Percentiles rank a stretch among this genome's conserved stretches.
Evolutionary conservation across 192 early-diverging fungal genomes (phyloP).

Genomic region (Coemansia sp.): DNA sequence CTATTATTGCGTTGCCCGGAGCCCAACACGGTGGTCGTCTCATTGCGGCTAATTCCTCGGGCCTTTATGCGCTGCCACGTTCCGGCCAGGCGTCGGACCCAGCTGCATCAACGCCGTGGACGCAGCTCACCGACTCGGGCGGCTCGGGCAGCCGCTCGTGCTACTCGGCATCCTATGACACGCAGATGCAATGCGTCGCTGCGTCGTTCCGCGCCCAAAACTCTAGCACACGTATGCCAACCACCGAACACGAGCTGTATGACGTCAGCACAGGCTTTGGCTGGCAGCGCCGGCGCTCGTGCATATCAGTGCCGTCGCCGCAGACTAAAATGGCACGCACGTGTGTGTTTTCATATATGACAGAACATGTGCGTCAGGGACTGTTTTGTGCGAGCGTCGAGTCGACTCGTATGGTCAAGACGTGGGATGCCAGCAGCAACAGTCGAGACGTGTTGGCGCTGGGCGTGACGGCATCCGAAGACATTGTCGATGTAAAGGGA

Average conservation of each 20-base stretch:
- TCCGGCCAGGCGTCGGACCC: background rate
- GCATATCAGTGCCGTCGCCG: constrained; percentile 16
- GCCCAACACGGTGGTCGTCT: constrained; percentile 1
- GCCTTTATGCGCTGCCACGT: constrained; percentile 22
- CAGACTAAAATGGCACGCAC: constrained; percentile 34
- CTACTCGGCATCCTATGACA: constrained; percentile 27
- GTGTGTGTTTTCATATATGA: constrained; percentile 27
- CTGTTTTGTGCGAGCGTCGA: constrained; percentile 45
- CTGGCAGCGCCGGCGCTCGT: constrained; percentile 11
- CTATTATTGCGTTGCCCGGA: constrained; percentile 16
- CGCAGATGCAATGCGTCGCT: constrained; percentile 9
- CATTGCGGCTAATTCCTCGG: constrained; percentile 33
- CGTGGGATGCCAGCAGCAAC: constrained; percentile 18
- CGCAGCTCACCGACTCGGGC: constrained; percentile 11
- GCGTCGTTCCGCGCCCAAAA: constrained; percentile 29
- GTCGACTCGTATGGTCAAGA: constrained; percentile 13
- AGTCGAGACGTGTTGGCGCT: constrained; percentile 12
- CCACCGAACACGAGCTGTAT: constrained; percentile 34
- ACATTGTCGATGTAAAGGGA: constrained; percentile 35
- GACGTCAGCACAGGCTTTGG: background rate
- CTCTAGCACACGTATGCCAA: background rate
- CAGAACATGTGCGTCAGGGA: background rate
- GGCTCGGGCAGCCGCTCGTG: constrained; percentile 18
- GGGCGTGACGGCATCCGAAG: constrained; percentile 6
- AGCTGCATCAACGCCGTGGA: constrained; percentile 12